Evolutionary conservation across 108 stramenopile genomes (phyloP).

Genomic region (Conticribra weissflogii): DNA sequence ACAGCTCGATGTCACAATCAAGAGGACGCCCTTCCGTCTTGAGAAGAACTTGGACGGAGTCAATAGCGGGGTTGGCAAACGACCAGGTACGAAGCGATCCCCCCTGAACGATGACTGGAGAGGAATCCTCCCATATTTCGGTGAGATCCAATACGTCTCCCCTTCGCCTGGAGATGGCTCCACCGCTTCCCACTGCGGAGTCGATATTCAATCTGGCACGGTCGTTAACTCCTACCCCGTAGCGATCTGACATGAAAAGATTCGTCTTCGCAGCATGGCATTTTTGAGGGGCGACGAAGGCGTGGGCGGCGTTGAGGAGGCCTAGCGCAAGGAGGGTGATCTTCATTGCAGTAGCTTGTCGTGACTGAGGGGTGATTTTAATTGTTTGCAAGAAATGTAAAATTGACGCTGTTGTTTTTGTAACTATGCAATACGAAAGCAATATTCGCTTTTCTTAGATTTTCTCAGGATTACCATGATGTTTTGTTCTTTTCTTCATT

Average conservation of each 20-base stretch:
- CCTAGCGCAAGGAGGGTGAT: not conserved
- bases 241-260: not conserved
- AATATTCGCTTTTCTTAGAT: no score
- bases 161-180: not conserved
- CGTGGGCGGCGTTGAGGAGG: not conserved
- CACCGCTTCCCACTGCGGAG: not conserved
- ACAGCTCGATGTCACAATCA: slow-evolving; percentile 73
- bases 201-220: not conserved
- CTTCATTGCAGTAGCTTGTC: no score
- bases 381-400: no score
- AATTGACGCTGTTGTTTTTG: no score
- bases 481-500: no score
- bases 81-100: slow-evolving; percentile 81
- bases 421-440: no score
- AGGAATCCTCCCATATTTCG: slow-evolving; percentile 50
- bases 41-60: slow-evolving; percentile 69
- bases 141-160: not conserved
- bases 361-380: no score
- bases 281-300: not conserved
- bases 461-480: no score
- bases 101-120: slow-evolving; percentile 64
- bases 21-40: slow-evolving; percentile 85
- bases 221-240: not conserved
- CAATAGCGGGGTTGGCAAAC: slow-evolving; percentile 58
- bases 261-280: not conserved